These are phyloP conservation scores for Paramecium pentaurelia DNA, from an alignment of 73 alveolate species.

Conservation along the genomic window DNA sequence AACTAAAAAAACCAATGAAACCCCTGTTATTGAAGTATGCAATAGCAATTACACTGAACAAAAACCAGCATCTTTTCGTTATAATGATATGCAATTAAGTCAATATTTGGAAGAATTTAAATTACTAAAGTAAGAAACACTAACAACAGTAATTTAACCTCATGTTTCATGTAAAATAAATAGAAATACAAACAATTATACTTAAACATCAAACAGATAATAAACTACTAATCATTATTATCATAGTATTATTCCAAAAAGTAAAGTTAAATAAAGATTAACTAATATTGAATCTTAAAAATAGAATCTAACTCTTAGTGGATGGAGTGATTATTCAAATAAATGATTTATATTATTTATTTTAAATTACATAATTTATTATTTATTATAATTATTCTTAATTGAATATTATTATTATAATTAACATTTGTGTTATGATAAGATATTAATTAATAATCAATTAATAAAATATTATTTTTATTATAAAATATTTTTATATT, in stretches of 20 bases:
- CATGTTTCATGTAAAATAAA: not conserved
- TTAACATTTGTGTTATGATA: too few species aligned
- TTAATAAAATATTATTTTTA: too few species aligned
- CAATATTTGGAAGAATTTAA: not conserved
- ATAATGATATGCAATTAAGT: not conserved
- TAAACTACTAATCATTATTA: not conserved
- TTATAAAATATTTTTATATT: too few species aligned
- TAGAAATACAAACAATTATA: not conserved
- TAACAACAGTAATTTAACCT: not conserved
- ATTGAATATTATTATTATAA: too few species aligned
- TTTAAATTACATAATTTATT: not conserved
- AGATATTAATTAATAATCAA: too few species aligned
- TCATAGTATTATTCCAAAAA: not conserved
- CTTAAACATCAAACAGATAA: not conserved
- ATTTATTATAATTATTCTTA: too few species aligned
- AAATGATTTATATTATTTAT: not conserved
- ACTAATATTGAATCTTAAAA: not conserved
- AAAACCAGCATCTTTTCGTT: not conserved
- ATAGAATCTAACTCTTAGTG: not conserved
- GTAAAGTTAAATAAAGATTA: not conserved
- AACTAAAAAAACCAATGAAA: not conserved
- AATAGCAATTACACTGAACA: not conserved
- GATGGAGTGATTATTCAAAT: constrained; percentile 27
- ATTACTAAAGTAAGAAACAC: not conserved
- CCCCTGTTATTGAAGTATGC: not conserved